Evolutionary conservation across 768 basidiomycete genomes (phyloP).

Genomic region (Xerocomellus chrysenteron): DNA sequence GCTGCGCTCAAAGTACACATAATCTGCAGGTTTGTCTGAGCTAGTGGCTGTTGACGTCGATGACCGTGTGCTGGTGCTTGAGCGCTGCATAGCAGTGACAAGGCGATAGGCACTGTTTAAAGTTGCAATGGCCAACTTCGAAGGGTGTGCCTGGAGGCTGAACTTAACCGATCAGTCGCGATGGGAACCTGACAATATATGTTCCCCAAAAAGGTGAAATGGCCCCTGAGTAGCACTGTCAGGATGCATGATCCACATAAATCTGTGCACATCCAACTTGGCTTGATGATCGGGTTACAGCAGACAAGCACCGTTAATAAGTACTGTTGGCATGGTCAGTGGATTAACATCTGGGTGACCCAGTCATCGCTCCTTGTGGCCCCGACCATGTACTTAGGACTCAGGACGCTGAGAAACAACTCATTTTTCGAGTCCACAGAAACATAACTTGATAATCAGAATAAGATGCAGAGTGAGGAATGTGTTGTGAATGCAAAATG

Average conservation of each 20-base stretch:
- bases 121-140: neutral
- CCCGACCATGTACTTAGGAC: too few relatives aligned
- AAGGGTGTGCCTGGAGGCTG: neutral
- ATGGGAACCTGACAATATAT: slow-evolving; percentile 15
- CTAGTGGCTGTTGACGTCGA: slow-evolving; percentile 22
- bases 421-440: neutral
- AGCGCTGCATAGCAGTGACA: slow-evolving; percentile 27
- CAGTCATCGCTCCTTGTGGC: too few relatives aligned
- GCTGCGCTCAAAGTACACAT: slow-evolving; percentile 90
- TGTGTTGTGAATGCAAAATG: slow-evolving; percentile 1
- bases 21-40: slow-evolving; percentile 55
- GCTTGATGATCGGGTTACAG: too few relatives aligned
- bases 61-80: slow-evolving; percentile 30
- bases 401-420: too few relatives aligned
- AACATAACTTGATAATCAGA: neutral
- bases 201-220: neutral
- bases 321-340: too few relatives aligned
- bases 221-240: neutral
- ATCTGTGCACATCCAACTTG: too few relatives aligned
- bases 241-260: too few relatives aligned
- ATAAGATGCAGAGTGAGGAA: slow-evolving; percentile 5
- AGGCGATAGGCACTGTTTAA: neutral
- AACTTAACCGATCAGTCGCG: slow-evolving; percentile 7
- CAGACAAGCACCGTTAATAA: too few relatives aligned
- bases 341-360: too few relatives aligned